Percentiles rank a stretch among this genome's conserved stretches.
These are phyloP conservation scores for Parastagonospora avenae DNA, from an alignment of 2,329 filamentous ascomycete species.

Conservation along the genomic window DNA sequence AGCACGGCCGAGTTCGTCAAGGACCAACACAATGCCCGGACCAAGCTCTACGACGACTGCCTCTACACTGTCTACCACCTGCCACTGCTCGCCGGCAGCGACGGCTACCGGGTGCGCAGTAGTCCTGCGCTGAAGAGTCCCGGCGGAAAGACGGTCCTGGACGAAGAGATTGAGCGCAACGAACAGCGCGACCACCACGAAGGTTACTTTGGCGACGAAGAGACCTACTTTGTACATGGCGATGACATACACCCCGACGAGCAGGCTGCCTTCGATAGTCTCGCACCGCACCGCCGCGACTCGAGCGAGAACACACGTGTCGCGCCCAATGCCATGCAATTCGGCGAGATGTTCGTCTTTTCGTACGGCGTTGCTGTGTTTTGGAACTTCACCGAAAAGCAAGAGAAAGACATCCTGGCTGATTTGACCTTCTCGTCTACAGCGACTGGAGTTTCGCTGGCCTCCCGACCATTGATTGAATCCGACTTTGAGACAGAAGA, in stretches of 20 bases:
- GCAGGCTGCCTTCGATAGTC: slow-evolving; percentile 12
- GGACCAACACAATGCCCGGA: slow-evolving; percentile 85
- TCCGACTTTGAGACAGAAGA: slow-evolving; percentile 96
- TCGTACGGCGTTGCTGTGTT: slow-evolving; percentile 97
- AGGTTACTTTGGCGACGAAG: slow-evolving; percentile 82
- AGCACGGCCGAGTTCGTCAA: slow-evolving; percentile 87
- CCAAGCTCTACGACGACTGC: slow-evolving; percentile 97
- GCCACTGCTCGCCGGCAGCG: slow-evolving; percentile 80
- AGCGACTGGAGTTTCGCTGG: slow-evolving; percentile 68
- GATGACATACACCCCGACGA: slow-evolving; percentile 33
- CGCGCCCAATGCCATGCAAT: slow-evolving; percentile 73
- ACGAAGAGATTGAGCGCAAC: slow-evolving; percentile 94
- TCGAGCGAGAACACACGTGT: slow-evolving; percentile 54
- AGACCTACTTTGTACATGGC: slow-evolving; percentile 55
- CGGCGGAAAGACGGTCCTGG: slow-evolving; percentile 88
- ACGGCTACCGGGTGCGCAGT: slow-evolving; percentile 86
- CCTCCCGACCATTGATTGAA: slow-evolving; percentile 80
- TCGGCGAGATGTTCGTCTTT: slow-evolving; percentile 96
- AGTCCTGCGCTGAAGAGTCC: slow-evolving; percentile 91
- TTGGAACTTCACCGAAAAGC: slow-evolving; percentile 96
- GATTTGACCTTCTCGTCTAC: slow-evolving; percentile 87
- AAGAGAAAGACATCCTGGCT: slow-evolving; percentile 95
- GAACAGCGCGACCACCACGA: slow-evolving; percentile 88
- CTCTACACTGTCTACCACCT: slow-evolving; percentile 95
- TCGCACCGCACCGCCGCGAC: slow-evolving; percentile 22